Evolutionary conservation across 2,329 filamentous ascomycete genomes (phyloP).

Genomic region (Alternaria arborescens): DNA sequence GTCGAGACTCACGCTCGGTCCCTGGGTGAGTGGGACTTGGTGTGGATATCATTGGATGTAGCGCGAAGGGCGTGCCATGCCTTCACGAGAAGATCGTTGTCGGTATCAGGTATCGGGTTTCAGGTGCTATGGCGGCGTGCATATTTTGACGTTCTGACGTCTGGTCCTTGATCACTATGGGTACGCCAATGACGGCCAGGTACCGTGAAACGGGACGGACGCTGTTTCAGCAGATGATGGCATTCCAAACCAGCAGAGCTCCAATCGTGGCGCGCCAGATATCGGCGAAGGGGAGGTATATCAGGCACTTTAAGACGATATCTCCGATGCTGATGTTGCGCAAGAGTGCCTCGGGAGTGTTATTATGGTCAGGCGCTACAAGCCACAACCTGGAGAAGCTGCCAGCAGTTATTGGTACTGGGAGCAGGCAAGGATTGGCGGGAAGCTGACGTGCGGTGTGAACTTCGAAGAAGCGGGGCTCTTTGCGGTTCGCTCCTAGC

Average conservation of each 20-base stretch:
- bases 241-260: constrained; percentile 25
- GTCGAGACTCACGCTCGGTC: constrained; percentile 18
- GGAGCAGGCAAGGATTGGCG: constrained; percentile 22
- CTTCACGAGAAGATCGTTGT: constrained; percentile 30
- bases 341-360: constrained; percentile 21
- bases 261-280: constrained; percentile 6
- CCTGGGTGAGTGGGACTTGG: constrained; percentile 16
- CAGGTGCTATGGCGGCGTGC: constrained; percentile 34
- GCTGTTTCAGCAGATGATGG: constrained; percentile 29
- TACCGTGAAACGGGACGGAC: constrained; percentile 19
- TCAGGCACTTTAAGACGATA: constrained; percentile 18
- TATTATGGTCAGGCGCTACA: constrained; percentile 38
- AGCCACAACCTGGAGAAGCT: constrained; percentile 31
- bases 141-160: constrained; percentile 31
- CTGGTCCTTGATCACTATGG: constrained; percentile 26
- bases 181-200: constrained; percentile 1
- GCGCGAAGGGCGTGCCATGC: constrained; percentile 21
- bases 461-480: constrained; percentile 13
- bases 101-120: constrained; percentile 35
- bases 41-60: constrained; percentile 25
- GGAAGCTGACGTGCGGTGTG: constrained; percentile 18
- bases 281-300: constrained; percentile 11
- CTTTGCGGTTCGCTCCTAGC: constrained; percentile 8
- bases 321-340: constrained; percentile 24
- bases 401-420: constrained; percentile 24